Base-by-base conservation (phyloP, 1,284 basidiomycete genomes). In the Rugosomyces carneus region DNA sequence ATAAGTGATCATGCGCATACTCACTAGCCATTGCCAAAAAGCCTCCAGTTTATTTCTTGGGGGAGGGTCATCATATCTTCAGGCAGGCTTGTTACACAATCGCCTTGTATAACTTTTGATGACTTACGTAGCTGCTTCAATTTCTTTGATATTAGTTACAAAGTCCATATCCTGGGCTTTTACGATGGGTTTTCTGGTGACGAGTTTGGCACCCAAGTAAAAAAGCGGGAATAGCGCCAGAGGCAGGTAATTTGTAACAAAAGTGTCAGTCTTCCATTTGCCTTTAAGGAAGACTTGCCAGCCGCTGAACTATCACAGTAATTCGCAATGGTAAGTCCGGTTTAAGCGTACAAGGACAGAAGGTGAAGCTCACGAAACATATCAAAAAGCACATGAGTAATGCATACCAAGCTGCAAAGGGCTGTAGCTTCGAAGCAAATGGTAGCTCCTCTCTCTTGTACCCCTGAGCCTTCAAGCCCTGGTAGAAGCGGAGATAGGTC, bases 221-320 rank as follows among this genome's bases (percentile, higher is more conserved):
- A 93, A 61, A 47, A 91, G 51, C 15, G 87, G 84, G 78, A 92
- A 93, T 40, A 87, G 53, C n/a, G 65, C 65, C 38, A 92, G 65
- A 29, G 90, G 87, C 29, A 94, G 60, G 64, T 93, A 93, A 60
- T 80, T 85, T 37, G 87, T 89, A 40, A 92, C 72, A 51, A 89
- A 88, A 1, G 63, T 75, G 38, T 72, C 78, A 2, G 71, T 71
- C 15, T 62, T 60, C 82, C 87, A 87, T 10, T 69, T 58, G 34
- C 69, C 77, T 52, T 75, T 76, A 49, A 91, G 73, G 76, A 93
- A 93, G 35, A 91, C 86, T 7, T 63, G 61, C 74, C 78, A 89
- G 29, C 82, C 86, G 46, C 78, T 82, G 67, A 91, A 80, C 84
- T 87, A 49, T 29, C 50, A 48, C 37, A 32, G 32, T 23, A 23